Base-by-base conservation (phyloP, 2,329 filamentous ascomycete species). In the Thielaviopsis euricoi region DNA sequence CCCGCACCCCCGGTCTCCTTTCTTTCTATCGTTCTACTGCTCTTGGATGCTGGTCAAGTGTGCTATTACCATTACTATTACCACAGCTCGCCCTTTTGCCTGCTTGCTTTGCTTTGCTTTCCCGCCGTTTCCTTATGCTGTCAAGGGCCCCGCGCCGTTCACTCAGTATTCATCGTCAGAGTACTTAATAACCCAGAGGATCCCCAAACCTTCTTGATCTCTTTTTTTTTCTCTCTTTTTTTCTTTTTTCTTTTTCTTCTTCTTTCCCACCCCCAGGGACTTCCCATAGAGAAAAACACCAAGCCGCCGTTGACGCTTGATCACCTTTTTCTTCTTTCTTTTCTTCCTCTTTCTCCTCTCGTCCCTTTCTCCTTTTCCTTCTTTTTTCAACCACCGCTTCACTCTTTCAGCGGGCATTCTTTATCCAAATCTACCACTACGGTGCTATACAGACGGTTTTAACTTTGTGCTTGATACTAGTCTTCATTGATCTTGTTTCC, bases 351-450 rank as follows among this genome's bases (percentile, higher is more conserved):
- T 73, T 74, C 70, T 69, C 74, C 58, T 55, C 48, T 56, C 25
- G 33, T 19, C 75, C 70, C 66, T 65, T 69, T 68, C 68, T 66
- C 64, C 63, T 67, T 62, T 63, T 64, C 62, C 65, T 64, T 65
- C 67, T 62, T 63, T 64, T 62, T 65, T 64, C 65, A 68, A 76
- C 71, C 67, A 84, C 83, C 83, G 84, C 84, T 87, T 87, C 85
- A 88, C 82, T 88, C 87, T 71, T 89, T 90, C 74, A 89, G 86
- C 86, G 86, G 86, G 80, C 84, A 82, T 76, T 87, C 83, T 73
- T 86, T 85, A 70, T 66, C 58, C 19, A 37, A 26, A 48, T 52
- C 43, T n/a, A n/a, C n/a, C n/a, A n/a, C n/a, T n/a, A n/a, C n/a
- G n/a, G n/a, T n/a, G n/a, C n/a, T n/a, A n/a, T n/a, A n/a, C n/a